Conservation (phyloP, 805 yeast species). For the Ogataea pilisensis region DNA sequence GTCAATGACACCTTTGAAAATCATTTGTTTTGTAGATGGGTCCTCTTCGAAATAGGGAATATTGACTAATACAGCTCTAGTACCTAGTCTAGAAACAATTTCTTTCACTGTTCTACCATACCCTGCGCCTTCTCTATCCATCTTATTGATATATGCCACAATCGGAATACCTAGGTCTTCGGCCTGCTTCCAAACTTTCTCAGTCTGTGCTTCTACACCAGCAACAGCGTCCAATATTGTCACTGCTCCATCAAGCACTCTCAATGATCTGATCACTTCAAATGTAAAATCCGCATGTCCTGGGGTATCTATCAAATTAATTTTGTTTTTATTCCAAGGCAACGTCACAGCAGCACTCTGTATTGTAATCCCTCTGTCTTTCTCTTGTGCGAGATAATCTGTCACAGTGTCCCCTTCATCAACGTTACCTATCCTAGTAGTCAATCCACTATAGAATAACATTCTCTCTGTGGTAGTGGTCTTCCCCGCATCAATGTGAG, state of each 20-base stretch:
- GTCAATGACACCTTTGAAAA: conserved; percentile 73
- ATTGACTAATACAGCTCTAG: conserved; percentile 70
- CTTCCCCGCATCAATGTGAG: conserved; percentile 99
- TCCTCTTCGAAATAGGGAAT: conserved; percentile 65
- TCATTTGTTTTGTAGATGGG: conserved; percentile 30
- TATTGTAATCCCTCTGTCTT: conserved; percentile 91
- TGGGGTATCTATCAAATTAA: conserved; percentile 93
- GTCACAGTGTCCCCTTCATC: conserved; percentile 97
- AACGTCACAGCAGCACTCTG: conserved; percentile 94
- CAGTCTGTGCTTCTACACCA: conserved; percentile 98
- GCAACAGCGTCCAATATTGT: conserved; percentile 93
- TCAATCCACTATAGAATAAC: conserved; percentile 85
- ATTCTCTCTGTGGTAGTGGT: conserved; percentile 96
- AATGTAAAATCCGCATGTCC: conserved; percentile 98
- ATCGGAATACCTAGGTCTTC: conserved; percentile 62
- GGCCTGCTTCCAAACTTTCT: conserved; percentile 94
- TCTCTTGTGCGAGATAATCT: conserved; percentile 84
- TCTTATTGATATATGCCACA: conserved; percentile 81
- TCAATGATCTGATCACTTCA: conserved; percentile 83
- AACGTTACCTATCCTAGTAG: conserved; percentile 80
- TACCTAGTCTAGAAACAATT: conserved; percentile 67
- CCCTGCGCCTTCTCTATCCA: conserved; percentile 97
- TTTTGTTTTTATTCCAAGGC: conserved; percentile 68
- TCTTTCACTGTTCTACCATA: conserved; percentile 87
- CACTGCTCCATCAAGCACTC: conserved; percentile 93